Base-by-base conservation (phyloP, 2,329 filamentous ascomycete species). In the Metarhizium robertsii region DNA sequence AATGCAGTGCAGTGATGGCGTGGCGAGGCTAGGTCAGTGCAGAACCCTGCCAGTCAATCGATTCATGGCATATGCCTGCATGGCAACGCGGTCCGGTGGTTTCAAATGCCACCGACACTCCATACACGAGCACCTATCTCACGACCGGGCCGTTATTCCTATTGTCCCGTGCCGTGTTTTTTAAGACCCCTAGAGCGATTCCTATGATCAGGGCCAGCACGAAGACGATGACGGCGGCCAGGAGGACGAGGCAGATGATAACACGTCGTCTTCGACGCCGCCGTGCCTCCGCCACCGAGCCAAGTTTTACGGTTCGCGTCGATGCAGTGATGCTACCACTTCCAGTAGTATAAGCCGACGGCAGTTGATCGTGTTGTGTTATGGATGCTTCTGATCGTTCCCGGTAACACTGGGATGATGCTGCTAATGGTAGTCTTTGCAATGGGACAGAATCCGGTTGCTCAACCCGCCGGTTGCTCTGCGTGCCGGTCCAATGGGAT, bases 231-330 rank as follows among this genome's bases (percentile, higher is more conserved):
- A 16, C 7, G 13, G 54, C 56, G 25, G 59, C 59, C 47, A 63
- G 16, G 45, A 57, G 43, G 20, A 66, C 36, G 18, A 63, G 46
- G 30, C 64, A 65, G 5, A 67, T 55, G 46, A 60, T 60, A 16
- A 62, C 25, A 52, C 59, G 62, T 32, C 61, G 61, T 47, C 53
- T 56, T 46, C 59, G 62, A 30, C 61, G 60, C 18, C 56, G 57
- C 45, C 61, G 57, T n/a, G 58, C 62, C 46, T 57, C 54, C 6
- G 63, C 59, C 16, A 65, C 57, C 6, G 65, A 63, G 2, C 62
- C 63, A 42, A 61, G 54, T 47, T 66, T 66, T 11, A 58, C 55
- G 14, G 57, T n/a, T 13, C 5, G 42, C 16, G n/a, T 45, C 6
- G n/a, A 20, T 45, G 32, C 6, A 20, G 45, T 11, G 45, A 48